phyloP scores from a whole-genome alignment of 139 green algal species.

The Zygnema cylindricum region DNA sequence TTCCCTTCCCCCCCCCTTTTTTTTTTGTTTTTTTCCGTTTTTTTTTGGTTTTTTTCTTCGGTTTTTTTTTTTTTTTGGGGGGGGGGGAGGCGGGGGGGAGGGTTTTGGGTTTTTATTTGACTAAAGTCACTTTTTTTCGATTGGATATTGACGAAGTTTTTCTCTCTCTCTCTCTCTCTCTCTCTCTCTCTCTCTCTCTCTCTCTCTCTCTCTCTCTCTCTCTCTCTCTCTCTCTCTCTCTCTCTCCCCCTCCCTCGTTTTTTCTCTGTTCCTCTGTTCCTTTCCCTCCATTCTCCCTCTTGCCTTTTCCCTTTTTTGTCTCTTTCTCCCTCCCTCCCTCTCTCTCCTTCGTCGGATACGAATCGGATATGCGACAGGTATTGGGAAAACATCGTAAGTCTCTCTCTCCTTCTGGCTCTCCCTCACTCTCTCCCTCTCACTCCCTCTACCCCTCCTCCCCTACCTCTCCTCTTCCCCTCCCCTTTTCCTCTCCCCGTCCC shows the following conservation, averaged over 20 bases:
- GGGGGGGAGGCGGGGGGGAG: too few relatives aligned
- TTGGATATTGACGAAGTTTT: too few relatives aligned
- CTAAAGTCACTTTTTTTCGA: too few relatives aligned
- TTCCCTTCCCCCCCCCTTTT: not conserved
- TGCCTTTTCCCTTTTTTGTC: not conserved
- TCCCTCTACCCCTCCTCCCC: not conserved
- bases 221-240: not conserved
- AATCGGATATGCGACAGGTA: not conserved
- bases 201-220: not conserved
- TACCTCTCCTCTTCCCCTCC: not conserved
- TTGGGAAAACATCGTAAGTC: not conserved
- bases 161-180: not conserved
- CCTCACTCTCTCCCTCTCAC: not conserved
- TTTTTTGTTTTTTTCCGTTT: not conserved
- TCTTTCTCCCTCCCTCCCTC: constrained; percentile 11
- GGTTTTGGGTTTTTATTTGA: too few relatives aligned
- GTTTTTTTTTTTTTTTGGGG: too few relatives aligned
- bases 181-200: not conserved
- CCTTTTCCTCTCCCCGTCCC: not conserved
- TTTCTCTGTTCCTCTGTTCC: too few relatives aligned
- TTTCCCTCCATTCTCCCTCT: not conserved
- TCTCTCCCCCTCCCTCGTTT: not conserved
- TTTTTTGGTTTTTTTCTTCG: too few relatives aligned
- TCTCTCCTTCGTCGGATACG: not conserved
- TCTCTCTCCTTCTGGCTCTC: not conserved